Evolutionary conservation across 2,329 filamentous ascomycete genomes (phyloP).

Genomic region (Fusarium sambucinum): DNA sequence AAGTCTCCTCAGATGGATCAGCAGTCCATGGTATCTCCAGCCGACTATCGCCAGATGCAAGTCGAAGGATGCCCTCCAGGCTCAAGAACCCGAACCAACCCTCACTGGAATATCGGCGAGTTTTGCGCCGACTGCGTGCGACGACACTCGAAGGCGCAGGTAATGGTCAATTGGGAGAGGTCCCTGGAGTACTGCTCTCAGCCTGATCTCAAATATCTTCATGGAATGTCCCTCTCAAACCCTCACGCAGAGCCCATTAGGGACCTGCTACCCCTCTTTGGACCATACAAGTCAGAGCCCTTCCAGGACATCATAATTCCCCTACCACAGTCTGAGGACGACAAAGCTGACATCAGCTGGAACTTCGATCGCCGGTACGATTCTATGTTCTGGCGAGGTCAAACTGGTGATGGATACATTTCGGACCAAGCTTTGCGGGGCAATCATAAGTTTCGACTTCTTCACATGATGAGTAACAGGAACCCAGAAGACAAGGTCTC

Average conservation of each 20-base stretch:
- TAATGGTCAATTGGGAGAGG: constrained; percentile 73
- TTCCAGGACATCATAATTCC: constrained; percentile 85
- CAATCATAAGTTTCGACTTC: constrained; percentile 76
- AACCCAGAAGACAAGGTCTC: constrained; percentile 62
- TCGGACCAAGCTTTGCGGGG: constrained; percentile 70
- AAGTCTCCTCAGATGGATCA: constrained; percentile 2
- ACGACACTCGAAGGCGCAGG: constrained; percentile 75
- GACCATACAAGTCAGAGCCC: constrained; percentile 76
- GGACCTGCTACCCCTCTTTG: constrained; percentile 79
- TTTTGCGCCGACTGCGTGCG: constrained; percentile 73
- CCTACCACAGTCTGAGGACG: constrained; percentile 57
- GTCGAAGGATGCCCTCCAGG: constrained; percentile 69
- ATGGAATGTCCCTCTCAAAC: constrained; percentile 78
- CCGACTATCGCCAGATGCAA: constrained; percentile 58
- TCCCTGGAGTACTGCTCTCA: constrained; percentile 80
- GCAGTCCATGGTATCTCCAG: constrained; percentile 39
- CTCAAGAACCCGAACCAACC: constrained; percentile 69
- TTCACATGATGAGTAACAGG: constrained; percentile 75
- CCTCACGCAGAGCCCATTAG: constrained; percentile 71
- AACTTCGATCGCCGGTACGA: constrained; percentile 72
- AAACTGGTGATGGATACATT: constrained; percentile 67
- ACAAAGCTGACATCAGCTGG: constrained; percentile 58
- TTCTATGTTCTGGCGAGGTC: constrained; percentile 80
- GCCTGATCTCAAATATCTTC: constrained; percentile 78
- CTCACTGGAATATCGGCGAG: constrained; percentile 72